Evolutionary conservation across 805 yeast genomes (phyloP).

Genomic region (Sugiyamaella mastotermitis): DNA sequence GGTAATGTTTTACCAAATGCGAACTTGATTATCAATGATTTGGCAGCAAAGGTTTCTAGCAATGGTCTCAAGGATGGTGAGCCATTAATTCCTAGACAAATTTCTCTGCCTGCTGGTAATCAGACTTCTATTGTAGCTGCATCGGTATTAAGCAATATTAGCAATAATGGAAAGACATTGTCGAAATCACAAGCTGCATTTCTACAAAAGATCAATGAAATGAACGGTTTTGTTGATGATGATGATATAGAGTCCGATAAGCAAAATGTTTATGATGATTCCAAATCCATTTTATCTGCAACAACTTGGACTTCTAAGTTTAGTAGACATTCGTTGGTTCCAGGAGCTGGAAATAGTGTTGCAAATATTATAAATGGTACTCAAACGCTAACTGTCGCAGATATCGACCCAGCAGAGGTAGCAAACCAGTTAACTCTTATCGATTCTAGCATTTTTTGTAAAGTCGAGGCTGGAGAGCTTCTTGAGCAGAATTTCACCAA

Average conservation of each 20-base stretch:
- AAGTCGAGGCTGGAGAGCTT: constrained; percentile 28
- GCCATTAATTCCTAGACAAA: constrained; percentile 19
- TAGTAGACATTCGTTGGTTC: constrained; percentile 5
- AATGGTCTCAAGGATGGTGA: constrained; percentile 15
- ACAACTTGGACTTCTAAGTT: constrained; percentile 17
- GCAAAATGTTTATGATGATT: constrained; percentile 9
- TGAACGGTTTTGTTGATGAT: constrained; percentile 7
- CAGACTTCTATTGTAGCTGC: not conserved
- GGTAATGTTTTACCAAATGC: constrained; percentile 14
- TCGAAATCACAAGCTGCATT: constrained; percentile 9
- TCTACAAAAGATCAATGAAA: constrained; percentile 11
- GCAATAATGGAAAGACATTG: constrained; percentile 3
- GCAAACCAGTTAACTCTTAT: constrained; percentile 32
- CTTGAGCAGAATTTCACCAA: constrained; percentile 30
- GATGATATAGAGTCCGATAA: constrained; percentile 1
- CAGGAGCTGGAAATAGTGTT: constrained; percentile 4
- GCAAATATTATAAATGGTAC: constrained; percentile 3
- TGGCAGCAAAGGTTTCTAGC: constrained; percentile 15
- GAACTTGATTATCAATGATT: constrained; percentile 15
- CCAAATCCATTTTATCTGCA: constrained; percentile 8
- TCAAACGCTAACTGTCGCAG: constrained; percentile 18
- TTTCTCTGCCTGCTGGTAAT: constrained; percentile 6
- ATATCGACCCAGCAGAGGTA: constrained; percentile 28
- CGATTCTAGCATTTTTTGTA: constrained; percentile 27
- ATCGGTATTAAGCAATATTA: not conserved